Evolutionary conservation across 192 early-diverging fungal species (phyloP).

Genomic region (Linnemannia schmuckeri): DNA sequence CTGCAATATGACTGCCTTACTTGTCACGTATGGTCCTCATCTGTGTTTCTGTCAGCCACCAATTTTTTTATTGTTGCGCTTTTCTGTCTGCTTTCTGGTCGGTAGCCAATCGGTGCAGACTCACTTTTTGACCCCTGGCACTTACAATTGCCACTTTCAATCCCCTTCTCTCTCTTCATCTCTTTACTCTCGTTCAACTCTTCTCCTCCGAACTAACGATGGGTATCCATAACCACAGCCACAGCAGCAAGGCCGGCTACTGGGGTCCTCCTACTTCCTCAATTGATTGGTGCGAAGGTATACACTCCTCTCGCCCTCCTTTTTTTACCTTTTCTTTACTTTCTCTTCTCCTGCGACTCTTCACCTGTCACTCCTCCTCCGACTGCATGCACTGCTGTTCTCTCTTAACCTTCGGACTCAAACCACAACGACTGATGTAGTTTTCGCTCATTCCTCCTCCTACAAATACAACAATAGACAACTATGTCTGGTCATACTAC

Average conservation of each 20-base stretch:
- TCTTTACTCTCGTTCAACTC: not conserved
- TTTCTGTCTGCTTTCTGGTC: too few relatives aligned
- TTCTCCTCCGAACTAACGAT: not conserved
- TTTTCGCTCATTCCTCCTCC: not conserved
- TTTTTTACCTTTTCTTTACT: not conserved
- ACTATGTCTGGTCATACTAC: conserved; percentile 63
- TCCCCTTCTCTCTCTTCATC: not conserved
- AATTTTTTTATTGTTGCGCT: too few relatives aligned
- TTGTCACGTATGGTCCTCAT: too few relatives aligned
- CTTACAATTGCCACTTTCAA: not conserved
- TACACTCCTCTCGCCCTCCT: not conserved
- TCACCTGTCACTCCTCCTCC: not conserved
- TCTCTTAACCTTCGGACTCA: too few relatives aligned
- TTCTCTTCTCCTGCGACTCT: not conserved
- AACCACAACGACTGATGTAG: not conserved
- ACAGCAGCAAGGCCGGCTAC: conserved; percentile 21
- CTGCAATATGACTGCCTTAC: too few relatives aligned
- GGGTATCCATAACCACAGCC: conserved; percentile 9
- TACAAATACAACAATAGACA: conserved; percentile 30
- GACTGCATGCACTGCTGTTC: not conserved
- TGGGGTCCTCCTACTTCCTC: conserved; percentile 72
- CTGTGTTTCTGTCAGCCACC: too few relatives aligned
- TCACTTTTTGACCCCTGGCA: not conserved
- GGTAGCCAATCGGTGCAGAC: not conserved
- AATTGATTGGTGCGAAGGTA: conserved; percentile 63